Evolutionary conservation across 257 asterid genomes (phyloP).

Genomic region (Paulownia fortunei): DNA sequence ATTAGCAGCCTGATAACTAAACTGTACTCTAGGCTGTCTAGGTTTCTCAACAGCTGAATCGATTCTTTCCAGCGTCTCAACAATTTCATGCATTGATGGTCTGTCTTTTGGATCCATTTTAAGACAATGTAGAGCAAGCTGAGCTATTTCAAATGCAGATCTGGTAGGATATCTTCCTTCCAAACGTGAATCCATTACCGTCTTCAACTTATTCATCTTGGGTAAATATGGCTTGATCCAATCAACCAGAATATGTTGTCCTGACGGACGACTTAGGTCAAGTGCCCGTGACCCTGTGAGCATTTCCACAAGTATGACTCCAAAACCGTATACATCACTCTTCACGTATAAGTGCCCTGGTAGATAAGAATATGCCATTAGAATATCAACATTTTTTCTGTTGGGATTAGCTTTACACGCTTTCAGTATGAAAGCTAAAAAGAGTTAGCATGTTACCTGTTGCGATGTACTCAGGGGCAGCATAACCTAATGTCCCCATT

Average conservation of each 20-base stretch:
- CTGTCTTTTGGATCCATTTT: slow-evolving; percentile 18
- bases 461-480: slow-evolving; percentile 42
- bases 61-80: slow-evolving; percentile 35
- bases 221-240: slow-evolving; percentile 42
- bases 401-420: not conserved
- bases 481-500: slow-evolving; percentile 47
- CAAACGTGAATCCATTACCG: slow-evolving; percentile 39
- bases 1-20: slow-evolving; percentile 11
- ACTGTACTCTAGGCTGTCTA: slow-evolving; percentile 30
- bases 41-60: slow-evolving; percentile 26
- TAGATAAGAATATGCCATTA: slow-evolving; percentile 16
- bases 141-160: slow-evolving; percentile 31
- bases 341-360: slow-evolving; percentile 46
- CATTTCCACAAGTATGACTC: slow-evolving; percentile 45
- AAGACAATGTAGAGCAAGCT: slow-evolving; percentile 42
- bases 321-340: slow-evolving; percentile 50
- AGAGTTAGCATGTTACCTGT: slow-evolving; percentile 34
- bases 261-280: slow-evolving; percentile 24
- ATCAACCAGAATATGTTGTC: slow-evolving; percentile 9
- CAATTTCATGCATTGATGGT: slow-evolving; percentile 41
- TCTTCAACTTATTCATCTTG: slow-evolving; percentile 25
- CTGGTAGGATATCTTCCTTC: slow-evolving; percentile 32
- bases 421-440: not conserved
- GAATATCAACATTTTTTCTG: not conserved
- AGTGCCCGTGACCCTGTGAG: slow-evolving; percentile 39